phyloP scores from a whole-genome alignment of 305 asterid genomes.

The Petunia hybrid region DNA sequence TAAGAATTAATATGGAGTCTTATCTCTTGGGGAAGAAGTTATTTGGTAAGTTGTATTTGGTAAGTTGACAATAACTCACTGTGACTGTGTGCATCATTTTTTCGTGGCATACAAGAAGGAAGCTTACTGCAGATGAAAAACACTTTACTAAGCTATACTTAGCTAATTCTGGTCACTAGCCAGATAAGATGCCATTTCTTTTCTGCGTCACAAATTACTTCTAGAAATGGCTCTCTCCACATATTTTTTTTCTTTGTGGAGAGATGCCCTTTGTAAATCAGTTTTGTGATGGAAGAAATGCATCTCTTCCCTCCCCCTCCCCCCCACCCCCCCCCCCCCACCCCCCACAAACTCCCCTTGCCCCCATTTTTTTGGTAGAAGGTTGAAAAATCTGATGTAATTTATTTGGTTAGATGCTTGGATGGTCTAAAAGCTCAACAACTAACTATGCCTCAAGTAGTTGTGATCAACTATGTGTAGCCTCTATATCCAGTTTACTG shows the following conservation, averaged over 20 bases:
- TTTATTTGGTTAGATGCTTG: neutral
- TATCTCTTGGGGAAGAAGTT: neutral
- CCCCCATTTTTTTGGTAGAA: neutral
- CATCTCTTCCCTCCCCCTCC: no score
- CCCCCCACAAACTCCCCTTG: no score
- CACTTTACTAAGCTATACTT: neutral
- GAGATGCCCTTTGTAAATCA: no score
- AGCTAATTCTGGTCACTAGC: no score
- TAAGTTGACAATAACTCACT: neutral
- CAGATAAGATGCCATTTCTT: no score
- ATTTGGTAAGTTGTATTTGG: neutral
- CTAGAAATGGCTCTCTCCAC: no score
- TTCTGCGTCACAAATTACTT: no score
- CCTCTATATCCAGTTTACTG: neutral
- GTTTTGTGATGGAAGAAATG: no score
- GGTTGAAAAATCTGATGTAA: conserved; percentile 20
- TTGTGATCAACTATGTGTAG: neutral
- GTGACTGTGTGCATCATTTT: neutral
- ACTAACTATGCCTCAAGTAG: neutral
- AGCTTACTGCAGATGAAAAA: neutral
- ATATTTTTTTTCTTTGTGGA: no score
- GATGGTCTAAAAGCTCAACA: conserved; percentile 26
- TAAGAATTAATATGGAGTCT: conserved; percentile 1
- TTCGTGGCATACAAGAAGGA: neutral
- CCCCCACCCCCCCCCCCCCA: neutral